phyloP scores from a whole-genome alignment of 2,329 filamentous ascomycete species.

The Beauveria asiatica region DNA sequence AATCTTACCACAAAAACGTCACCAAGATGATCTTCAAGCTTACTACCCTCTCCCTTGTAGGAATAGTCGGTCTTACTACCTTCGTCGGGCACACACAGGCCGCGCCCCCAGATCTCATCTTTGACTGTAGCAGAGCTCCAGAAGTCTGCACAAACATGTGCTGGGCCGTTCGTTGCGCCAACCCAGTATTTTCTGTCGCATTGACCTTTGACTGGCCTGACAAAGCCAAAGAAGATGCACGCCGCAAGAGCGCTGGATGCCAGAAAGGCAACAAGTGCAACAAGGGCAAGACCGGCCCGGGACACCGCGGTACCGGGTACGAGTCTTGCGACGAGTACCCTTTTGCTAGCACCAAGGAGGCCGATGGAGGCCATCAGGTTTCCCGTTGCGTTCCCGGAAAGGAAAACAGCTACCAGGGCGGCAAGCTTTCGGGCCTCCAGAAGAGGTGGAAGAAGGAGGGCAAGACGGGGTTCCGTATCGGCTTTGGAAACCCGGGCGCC shows the following conservation, averaged over 20 bases:
- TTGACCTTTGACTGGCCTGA: conserved; percentile 13
- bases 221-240: background rate
- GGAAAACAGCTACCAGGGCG: conserved; percentile 12
- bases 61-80: background rate
- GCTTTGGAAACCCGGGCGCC: conserved; percentile 15
- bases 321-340: conserved; percentile 16
- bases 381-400: conserved; percentile 15
- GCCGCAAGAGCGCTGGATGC: conserved; percentile 11
- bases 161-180: conserved; percentile 17
- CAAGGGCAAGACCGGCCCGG: conserved; percentile 9
- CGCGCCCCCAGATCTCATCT: conserved; percentile 16
- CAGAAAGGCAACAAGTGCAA: conserved; percentile 11
- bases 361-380: conserved; percentile 13
- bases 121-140: conserved; percentile 15
- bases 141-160: conserved; percentile 19
- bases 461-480: conserved; percentile 9
- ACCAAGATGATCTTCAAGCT: background rate
- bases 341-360: conserved; percentile 12
- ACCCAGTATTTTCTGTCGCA: conserved; percentile 12
- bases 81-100: background rate
- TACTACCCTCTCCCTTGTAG: background rate
- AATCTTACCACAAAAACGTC: background rate
- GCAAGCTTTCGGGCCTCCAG: conserved; percentile 5
- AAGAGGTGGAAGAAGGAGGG: conserved; percentile 5
- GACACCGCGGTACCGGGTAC: conserved; percentile 11